phyloP scores from a whole-genome alignment of 2,329 filamentous ascomycete species.

The Sporothrix brunneoviolacea region DNA sequence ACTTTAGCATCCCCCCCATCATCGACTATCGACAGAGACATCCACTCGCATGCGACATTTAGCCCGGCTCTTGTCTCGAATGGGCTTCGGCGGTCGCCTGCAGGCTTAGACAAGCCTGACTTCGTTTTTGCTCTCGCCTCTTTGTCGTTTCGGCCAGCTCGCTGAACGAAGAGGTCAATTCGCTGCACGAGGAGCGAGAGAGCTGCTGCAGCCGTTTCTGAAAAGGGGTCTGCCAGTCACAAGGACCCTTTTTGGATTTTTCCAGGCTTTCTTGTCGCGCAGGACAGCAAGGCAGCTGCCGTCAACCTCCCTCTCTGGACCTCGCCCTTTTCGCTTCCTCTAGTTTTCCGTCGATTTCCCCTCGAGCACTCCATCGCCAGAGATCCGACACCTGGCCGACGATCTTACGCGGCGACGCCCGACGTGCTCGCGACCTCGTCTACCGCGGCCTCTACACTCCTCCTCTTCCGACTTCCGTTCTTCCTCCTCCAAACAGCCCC shows the following conservation, averaged over 20 bases:
- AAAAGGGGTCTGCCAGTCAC: not conserved
- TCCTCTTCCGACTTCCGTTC: not conserved
- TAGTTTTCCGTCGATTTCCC: not conserved
- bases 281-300: not conserved
- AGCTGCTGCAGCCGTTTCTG: not conserved
- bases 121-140: not conserved
- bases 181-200: not conserved
- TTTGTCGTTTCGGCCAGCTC: not conserved
- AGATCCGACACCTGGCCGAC: not conserved
- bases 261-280: not conserved
- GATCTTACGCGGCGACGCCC: not conserved
- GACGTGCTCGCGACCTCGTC: not conserved
- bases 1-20: not conserved
- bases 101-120: slow-evolving; percentile 10
- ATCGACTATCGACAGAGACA: not conserved
- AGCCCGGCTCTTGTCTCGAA: slow-evolving; percentile 6
- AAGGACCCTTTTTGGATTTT: no score
- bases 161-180: not conserved
- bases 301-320: not conserved
- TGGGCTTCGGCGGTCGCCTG: slow-evolving; percentile 7
- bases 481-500: not conserved
- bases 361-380: not conserved
- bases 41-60: slow-evolving; percentile 8
- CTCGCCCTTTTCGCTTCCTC: not conserved
- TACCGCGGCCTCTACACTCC: not conserved